Base-by-base conservation (phyloP, 768 basidiomycete species). In the Xanthoconium purpureum region DNA sequence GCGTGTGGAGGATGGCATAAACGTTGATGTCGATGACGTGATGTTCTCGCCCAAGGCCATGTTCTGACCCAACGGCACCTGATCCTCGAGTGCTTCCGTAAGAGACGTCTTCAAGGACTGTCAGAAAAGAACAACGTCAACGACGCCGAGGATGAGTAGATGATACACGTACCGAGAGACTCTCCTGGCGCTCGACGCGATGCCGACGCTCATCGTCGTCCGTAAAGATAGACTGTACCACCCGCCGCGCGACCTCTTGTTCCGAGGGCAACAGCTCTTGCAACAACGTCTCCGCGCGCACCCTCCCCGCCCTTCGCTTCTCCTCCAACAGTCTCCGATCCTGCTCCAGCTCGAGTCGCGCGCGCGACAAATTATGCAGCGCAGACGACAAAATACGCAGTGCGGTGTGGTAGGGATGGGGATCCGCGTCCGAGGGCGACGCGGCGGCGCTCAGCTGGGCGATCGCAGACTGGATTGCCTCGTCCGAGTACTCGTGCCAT, bases 401-500 rank as follows among this genome's bases (percentile, higher is more conserved):
- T 3, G 85, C 80, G 2, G 83, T 74, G 60, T 89, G 84, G 60
- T 88, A 89, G 1, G 88, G 84, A 63, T 84, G 80, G 29, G 60
- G 68, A 33, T 77, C 63, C 3, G 73, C 62, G 45, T 81, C 77
- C 7, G 79, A 77, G 1, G 80, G 79, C 0, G 81, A 78, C 36
- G 81, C 78, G 5, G 77, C 68, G 13, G 63, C 57, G 52, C 74
- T 66, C 14, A 88, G 69, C 18, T 72, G 73, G 0, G 87, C 79
- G 24, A 91, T 80, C 5, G 83, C 78, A 15, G 77, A 73, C 57
- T 87, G 84, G 42, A 93, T 87, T 2, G 80, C 85, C 47, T 88
- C 83, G 68, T 93, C 89, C 3, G 88, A 84, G 62, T 83, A 85
- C 24, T 84, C 80, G 65, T 93, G 90, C 89, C 91, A 94, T 66